Conservation (phyloP, 2,329 filamentous ascomycete genomes). For the Orbilia quercus region DNA sequence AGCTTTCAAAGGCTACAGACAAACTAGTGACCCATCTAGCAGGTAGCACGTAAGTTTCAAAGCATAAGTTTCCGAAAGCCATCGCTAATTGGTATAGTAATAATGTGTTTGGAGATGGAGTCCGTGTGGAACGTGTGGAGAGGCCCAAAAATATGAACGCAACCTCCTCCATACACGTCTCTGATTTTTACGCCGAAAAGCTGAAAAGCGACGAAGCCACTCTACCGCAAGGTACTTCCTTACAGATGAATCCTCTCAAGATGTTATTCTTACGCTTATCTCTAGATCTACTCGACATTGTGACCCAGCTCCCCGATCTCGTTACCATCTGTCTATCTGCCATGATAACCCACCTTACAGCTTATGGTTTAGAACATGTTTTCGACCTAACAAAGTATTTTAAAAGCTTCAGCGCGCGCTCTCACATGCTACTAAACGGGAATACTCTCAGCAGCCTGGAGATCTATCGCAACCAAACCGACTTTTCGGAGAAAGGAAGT, state of each 20-base stretch:
- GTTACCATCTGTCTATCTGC: slow-evolving; percentile 93
- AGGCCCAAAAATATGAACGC: slow-evolving; percentile 84
- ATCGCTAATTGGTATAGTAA: slow-evolving; percentile 65
- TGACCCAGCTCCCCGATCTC: slow-evolving; percentile 83
- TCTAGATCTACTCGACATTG: slow-evolving; percentile 79
- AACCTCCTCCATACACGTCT: slow-evolving; percentile 87
- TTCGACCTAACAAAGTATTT: slow-evolving; percentile 98
- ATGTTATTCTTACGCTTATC: slow-evolving; percentile 58
- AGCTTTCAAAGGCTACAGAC: slow-evolving; percentile 88
- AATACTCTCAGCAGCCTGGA: slow-evolving; percentile 94
- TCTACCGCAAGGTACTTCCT: slow-evolving; percentile 53
- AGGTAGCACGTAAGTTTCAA: slow-evolving; percentile 71
- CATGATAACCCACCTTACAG: slow-evolving; percentile 92
- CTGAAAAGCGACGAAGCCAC: slow-evolving; percentile 74
- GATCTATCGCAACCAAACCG: slow-evolving; percentile 94
- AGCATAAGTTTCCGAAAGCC: background rate
- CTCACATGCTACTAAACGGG: slow-evolving; percentile 95
- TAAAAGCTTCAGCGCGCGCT: slow-evolving; percentile 89
- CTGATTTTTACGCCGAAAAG: slow-evolving; percentile 90
- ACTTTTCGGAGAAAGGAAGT: slow-evolving; percentile 84
- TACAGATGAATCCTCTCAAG: background rate
- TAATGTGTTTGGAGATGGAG: slow-evolving; percentile 91
- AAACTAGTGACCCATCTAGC: slow-evolving; percentile 92
- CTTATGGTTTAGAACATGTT: slow-evolving; percentile 93
- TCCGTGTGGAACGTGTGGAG: slow-evolving; percentile 81